Base-by-base conservation (phyloP, 2,329 filamentous ascomycete genomes). In the Penicillium sp. region DNA sequence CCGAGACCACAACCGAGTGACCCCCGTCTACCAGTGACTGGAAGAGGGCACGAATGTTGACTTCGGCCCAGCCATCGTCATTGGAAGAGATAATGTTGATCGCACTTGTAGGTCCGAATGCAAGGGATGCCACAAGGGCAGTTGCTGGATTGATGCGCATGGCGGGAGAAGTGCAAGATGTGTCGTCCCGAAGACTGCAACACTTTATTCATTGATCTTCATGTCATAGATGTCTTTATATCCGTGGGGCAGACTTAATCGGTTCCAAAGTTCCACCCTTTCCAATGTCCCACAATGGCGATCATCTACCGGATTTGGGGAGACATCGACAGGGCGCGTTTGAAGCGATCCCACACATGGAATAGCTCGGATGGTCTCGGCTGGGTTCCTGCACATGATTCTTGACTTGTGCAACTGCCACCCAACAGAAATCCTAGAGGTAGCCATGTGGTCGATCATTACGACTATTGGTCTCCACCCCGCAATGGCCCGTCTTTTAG, bases 11-110 rank as follows among this genome's bases (percentile, higher is more conserved):
- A 8, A 84, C 83, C 9, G 82, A 74, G 60, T 88, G 81, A 0
- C 83, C 83, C 2, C 81, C 78, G 1, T 70, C 69, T 9, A 71
- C 77, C 38, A 89, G 71, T 12, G 77, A 74, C 47, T 82, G 70
- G 70, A 86, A 82, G 47, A 88, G 74, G 0, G 78, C 76, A 15
- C 86, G 81, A 45, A 86, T 72, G 63, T 89, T 87, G 38, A 79
- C 79, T 72, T 88, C 86, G 5, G 86, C 85, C 87, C 87, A 89
- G 31, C 87, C 86, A 65, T 89, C 87, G 59, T 89, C 86, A 69
- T 89, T 89, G 58, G 81, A 80, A 51, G 86, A 82, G 49, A 89
- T 65, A 62, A 86, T 82, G 59, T 83, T 82, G 42, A 79, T 65
- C 49, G 67, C 69, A 24, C 61, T 60, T 8, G 59, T 59, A 8